Evolutionary conservation across 176 grass and related monocot genomes (phyloP).

Genomic region (Triticum dicoccoides): DNA sequence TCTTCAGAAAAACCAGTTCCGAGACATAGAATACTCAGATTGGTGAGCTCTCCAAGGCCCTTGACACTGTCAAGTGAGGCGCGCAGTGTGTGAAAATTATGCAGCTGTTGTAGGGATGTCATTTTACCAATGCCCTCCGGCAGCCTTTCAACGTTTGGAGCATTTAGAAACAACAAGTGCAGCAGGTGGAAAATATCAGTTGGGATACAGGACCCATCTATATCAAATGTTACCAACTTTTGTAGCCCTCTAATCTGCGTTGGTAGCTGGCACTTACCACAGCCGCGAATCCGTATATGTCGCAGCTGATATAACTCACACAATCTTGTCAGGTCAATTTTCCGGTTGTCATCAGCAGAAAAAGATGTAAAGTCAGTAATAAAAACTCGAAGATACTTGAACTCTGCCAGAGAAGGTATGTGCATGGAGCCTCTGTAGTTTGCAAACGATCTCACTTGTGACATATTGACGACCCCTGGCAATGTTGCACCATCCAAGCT

Average conservation of each 20-base stretch:
- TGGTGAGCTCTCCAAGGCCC: too few species aligned
- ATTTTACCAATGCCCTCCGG: constrained; percentile 6
- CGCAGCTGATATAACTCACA: too few species aligned
- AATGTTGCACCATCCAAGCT: too few species aligned
- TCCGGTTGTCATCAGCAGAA: background rate
- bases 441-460: background rate
- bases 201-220: constrained; percentile 2
- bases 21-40: too few species aligned
- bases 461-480: background rate
- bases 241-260: background rate
- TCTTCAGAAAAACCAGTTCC: too few species aligned
- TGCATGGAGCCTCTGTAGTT: background rate
- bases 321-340: background rate
- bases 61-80: background rate
- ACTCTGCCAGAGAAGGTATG: background rate
- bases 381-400: constrained; percentile 8
- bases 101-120: background rate
- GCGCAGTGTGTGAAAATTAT: background rate
- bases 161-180: background rate
- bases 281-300: background rate
- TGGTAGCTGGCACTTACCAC: background rate
- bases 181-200: background rate
- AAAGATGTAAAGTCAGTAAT: background rate
- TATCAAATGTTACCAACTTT: constrained; percentile 7
- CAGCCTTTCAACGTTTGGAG: background rate